These are phyloP conservation scores for Ilyonectria destructans DNA, from an alignment of 2,329 filamentous ascomycete species.

Conservation along the genomic window DNA sequence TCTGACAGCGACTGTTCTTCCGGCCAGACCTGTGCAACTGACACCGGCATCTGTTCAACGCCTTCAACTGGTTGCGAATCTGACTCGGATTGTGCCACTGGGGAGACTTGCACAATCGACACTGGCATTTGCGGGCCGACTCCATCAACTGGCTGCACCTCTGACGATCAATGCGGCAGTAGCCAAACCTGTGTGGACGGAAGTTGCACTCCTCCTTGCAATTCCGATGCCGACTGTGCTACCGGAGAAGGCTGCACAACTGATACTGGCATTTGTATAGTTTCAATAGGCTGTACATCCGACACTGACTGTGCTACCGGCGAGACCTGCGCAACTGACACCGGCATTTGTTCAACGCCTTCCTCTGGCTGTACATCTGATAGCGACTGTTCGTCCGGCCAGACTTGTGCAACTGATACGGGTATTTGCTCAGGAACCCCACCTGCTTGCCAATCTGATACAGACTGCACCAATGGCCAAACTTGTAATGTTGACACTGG, in stretches of 20 bases:
- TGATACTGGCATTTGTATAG: too few relatives aligned
- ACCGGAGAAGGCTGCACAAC: background rate
- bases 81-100: too few relatives aligned
- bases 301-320: too few relatives aligned
- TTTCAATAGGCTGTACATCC: too few relatives aligned
- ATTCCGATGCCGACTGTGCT: too few relatives aligned
- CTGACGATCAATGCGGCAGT: constrained; percentile 5
- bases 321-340: too few relatives aligned
- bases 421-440: background rate
- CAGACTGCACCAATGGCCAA: background rate
- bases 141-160: background rate
- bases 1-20: too few relatives aligned
- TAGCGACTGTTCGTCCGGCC: constrained; percentile 14
- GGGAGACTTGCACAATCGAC: background rate
- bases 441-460: background rate
- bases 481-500: background rate
- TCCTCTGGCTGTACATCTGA: background rate
- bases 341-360: too few relatives aligned
- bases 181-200: background rate
- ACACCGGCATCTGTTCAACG: too few relatives aligned
- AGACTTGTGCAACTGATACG: constrained; percentile 11
- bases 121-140: background rate
- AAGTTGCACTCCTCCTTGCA: background rate
- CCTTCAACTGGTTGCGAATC: too few relatives aligned
- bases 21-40: too few relatives aligned